Conservation (phyloP, 2,329 filamentous ascomycete species). For the Trichoderma lentiforme region DNA sequence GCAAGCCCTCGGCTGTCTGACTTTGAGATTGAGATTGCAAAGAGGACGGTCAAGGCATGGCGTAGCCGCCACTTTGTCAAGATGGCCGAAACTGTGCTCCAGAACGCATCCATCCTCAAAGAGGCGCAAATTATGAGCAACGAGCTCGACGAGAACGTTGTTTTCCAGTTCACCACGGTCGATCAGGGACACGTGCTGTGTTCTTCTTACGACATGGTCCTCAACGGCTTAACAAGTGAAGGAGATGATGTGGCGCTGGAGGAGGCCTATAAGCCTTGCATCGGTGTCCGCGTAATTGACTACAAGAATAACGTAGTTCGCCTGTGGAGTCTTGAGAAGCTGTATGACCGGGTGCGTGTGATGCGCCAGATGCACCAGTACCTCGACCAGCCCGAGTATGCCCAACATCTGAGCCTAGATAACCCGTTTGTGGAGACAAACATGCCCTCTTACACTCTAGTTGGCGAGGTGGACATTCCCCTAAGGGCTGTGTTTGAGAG, state of each 20-base stretch:
- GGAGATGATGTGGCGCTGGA: conserved; percentile 80
- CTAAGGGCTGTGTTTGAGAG: conserved; percentile 91
- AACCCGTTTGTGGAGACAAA: conserved; percentile 91
- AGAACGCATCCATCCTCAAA: conserved; percentile 83
- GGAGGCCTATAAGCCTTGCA: conserved; percentile 79
- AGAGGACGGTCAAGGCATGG: conserved; percentile 69
- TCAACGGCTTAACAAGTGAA: conserved; percentile 85
- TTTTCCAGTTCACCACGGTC: conserved; percentile 92
- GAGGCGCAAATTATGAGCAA: conserved; percentile 98
- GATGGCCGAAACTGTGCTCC: conserved; percentile 89
- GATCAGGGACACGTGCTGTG: conserved; percentile 84
- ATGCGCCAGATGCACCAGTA: conserved; percentile 99
- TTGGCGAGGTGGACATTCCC: conserved; percentile 91
- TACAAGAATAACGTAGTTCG: conserved; percentile 83
- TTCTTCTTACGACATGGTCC: conserved; percentile 93
- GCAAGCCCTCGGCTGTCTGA: conserved; percentile 64
- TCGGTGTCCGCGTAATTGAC: conserved; percentile 86
- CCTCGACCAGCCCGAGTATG: conserved; percentile 89
- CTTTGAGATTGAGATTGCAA: conserved; percentile 68
- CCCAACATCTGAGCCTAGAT: conserved; percentile 85
- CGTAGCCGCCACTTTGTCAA: conserved; percentile 80
- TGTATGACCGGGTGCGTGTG: conserved; percentile 78
- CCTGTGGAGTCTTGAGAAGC: conserved; percentile 91
- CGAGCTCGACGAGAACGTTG: conserved; percentile 85
- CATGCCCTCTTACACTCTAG: conserved; percentile 86